phyloP scores from a whole-genome alignment of 371 early-diverging fungal species.

The Mucor racemosus region DNA sequence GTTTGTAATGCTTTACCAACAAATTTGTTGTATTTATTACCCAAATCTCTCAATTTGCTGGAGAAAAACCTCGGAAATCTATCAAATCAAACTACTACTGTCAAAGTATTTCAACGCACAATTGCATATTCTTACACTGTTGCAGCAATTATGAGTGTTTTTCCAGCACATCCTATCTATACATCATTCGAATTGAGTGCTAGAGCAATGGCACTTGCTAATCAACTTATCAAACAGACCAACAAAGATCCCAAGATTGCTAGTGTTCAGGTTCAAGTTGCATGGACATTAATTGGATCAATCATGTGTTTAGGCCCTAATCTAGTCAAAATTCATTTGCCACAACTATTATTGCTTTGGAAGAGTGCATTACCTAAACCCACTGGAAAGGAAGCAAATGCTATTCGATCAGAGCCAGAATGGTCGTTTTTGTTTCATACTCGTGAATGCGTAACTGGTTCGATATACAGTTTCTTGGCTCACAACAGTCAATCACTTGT shows the following conservation, averaged over 20 bases:
- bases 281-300: conserved; percentile 80
- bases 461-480: conserved; percentile 73
- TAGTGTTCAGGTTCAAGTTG: conserved; percentile 73
- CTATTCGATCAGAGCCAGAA: conserved; percentile 66
- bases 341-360: conserved; percentile 79
- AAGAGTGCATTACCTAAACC: conserved; percentile 71
- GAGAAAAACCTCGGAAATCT: conserved; percentile 64
- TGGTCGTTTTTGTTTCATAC: conserved; percentile 71
- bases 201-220: conserved; percentile 75
- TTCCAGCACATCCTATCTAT: conserved; percentile 71
- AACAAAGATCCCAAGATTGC: conserved; percentile 66
- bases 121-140: conserved; percentile 71
- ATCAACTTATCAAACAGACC: conserved; percentile 71
- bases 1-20: conserved; percentile 71
- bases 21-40: conserved; percentile 65
- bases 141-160: conserved; percentile 74
- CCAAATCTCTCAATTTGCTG: conserved; percentile 59
- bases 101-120: conserved; percentile 59
- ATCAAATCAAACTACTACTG: conserved; percentile 44
- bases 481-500: conserved; percentile 72
- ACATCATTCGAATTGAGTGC: conserved; percentile 79
- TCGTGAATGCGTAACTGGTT: conserved; percentile 74
- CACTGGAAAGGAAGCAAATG: conserved; percentile 61
- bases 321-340: conserved; percentile 79
- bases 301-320: conserved; percentile 84